Evolutionary conservation across 768 basidiomycete genomes (phyloP).

Genomic region (Mrakia frigida): DNA sequence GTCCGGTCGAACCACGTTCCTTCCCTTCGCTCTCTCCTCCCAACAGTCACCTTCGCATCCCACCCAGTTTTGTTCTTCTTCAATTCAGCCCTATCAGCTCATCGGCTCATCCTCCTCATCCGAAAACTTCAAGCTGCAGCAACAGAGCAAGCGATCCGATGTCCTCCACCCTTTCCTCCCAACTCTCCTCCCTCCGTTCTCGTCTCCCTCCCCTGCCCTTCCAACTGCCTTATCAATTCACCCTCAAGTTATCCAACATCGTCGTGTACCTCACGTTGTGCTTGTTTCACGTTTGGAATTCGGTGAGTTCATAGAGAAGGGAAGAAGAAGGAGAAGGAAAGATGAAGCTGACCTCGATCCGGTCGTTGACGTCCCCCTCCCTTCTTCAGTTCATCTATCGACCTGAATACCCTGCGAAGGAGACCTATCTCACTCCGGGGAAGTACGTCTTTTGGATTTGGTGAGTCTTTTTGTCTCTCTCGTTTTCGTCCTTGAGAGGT

Average conservation of each 20-base stretch:
- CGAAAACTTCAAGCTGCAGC: too few relatives aligned
- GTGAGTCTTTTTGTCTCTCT: conserved; percentile 46
- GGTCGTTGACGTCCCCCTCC: neutral
- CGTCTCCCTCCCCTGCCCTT: conserved; percentile 5
- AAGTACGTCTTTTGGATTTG: conserved; percentile 89
- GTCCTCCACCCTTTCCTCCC: too few relatives aligned
- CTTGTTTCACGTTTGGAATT: conserved; percentile 28
- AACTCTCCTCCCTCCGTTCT: neutral
- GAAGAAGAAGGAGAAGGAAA: neutral
- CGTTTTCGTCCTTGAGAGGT: too few relatives aligned
- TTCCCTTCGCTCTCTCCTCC: too few relatives aligned
- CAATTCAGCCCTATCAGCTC: too few relatives aligned
- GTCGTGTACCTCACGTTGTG: conserved; percentile 24
- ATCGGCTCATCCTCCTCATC: too few relatives aligned
- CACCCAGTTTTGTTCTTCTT: too few relatives aligned
- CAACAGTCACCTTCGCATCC: too few relatives aligned
- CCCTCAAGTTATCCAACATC: conserved; percentile 28
- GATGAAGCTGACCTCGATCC: neutral
- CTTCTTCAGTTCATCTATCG: conserved; percentile 7
- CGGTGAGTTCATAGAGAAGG: conserved; percentile 9
- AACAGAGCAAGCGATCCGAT: too few relatives aligned
- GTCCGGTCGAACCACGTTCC: too few relatives aligned
- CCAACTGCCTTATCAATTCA: conserved; percentile 9
- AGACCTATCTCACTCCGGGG: conserved; percentile 92
- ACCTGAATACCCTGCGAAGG: conserved; percentile 48